Evolutionary conservation across 495 filamentous ascomycete genomes (phyloP), one percentile per base, ranked within the genome.

Genomic region (Penicillium roqueforti): DNA sequence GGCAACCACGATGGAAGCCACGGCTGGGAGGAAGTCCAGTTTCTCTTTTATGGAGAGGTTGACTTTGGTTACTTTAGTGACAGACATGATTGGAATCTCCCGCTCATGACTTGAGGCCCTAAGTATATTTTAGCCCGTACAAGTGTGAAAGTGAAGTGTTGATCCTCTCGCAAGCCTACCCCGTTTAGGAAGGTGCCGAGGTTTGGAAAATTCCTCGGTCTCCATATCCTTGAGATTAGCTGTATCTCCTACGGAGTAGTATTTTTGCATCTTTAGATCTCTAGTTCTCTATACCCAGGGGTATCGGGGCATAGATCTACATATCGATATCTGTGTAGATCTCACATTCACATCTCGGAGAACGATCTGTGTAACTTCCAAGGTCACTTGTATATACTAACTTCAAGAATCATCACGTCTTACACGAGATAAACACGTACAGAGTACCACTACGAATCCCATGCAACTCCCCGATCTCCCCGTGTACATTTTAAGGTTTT

Each of bases 11-110:
- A 75, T 57, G 16, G 64, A 62, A 40, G 51, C 56, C 11, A 73
- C 31, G 9, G 72, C 72, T 9, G 72, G 68, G 32, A 71, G 5
- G 13, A 70, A 62, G 57, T 75, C 70, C 36, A 75, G 58, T 41
- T 68, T 69, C 57, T 72, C 66, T 16, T 40, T 14, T 6, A 67
- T 37, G 10, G 70, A 63, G 58, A 73, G 65, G 25, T 53, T 53
- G 4, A 56, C 53, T 23, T 55, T 53, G 18, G 53, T 36, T 8
- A 56, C 53, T 23, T 54, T 52, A 14, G 53, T 31, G 8, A 64
- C 31, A 9, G 60, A 55, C 63, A 66, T 66, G 13, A 8, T 56
- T 34, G 19, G 18, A 6, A 1, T 4, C n/a, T 26, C 6, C 26
- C 6, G 1, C n/a, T 26, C 6, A 38, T 11, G 1, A 18, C 7